Evolutionary conservation across 495 filamentous ascomycete genomes (phyloP), one percentile per base, ranked within the genome.

Genomic region (Penicillium roqueforti): DNA sequence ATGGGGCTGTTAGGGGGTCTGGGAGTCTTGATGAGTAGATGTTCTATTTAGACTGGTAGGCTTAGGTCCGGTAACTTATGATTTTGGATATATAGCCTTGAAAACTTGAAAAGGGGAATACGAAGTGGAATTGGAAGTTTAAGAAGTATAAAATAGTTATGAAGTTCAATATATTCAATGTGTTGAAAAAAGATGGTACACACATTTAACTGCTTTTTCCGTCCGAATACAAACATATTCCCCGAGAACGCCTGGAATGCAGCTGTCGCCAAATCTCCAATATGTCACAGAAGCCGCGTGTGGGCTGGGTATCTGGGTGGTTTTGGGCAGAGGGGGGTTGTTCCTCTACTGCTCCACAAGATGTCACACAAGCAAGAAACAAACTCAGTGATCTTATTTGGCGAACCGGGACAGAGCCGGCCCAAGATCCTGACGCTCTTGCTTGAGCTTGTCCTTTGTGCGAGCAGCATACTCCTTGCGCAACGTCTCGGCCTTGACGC

Each of bases 331-430:
- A 55, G 38, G 42, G 42, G 4, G 13, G 14, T 26, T 45, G 19
- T 37, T 52, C 8, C 39, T 32, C 39, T 20, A 20, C 36, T 50
- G 36, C 22, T 54, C 55, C 47, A 61, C 46, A 55, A 28, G 18
- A 60, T 56, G 44, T 26, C 57, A 47, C 29, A 37, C 57, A 59
- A 41, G 47, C 49, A 49, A 50, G 54, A 55, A 66, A 70, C 59
- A 65, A 29, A 63, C 62, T 31, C 6, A 58, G 47, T 47, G 37
- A 45, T 44, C 39, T 22, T 11, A 39, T 63, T 83, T 87, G 34
- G 77, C 83, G 70, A 92, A 92, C 46, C 88, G 75, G 37, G 74
- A 82, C 62, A 92, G 62, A 36, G 87, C 88, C 54, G 88, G 86
- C 13, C 88, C 88, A 44, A 89, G 67, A 34, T 87, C 82, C 57